Evolutionary conservation across 2,329 filamentous ascomycete genomes (phyloP).

Genomic region (Nigrospora oryzae): DNA sequence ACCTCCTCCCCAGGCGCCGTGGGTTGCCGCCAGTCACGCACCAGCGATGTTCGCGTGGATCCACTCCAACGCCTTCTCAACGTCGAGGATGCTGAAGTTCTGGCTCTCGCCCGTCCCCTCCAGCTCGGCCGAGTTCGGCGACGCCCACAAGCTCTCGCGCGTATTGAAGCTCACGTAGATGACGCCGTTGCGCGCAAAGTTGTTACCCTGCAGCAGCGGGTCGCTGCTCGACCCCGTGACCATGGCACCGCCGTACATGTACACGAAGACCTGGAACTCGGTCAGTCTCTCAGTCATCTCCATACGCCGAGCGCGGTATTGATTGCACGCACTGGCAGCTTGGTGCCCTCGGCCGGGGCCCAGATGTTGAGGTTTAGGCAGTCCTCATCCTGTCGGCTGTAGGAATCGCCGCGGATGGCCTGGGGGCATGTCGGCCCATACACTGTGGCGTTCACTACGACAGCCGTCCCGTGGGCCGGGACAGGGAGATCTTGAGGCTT

Average conservation of each 20-base stretch:
- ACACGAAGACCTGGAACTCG: constrained; percentile 25
- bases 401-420: constrained; percentile 10
- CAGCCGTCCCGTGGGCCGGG: constrained; percentile 6
- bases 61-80: constrained; percentile 28
- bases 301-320: not conserved
- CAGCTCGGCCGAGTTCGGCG: constrained; percentile 30
- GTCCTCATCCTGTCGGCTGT: constrained; percentile 23
- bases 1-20: not conserved
- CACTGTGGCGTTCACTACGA: constrained; percentile 11
- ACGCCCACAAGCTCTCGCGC: constrained; percentile 33
- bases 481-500: constrained; percentile 15
- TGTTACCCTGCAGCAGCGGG: constrained; percentile 24
- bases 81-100: constrained; percentile 26
- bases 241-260: constrained; percentile 35
- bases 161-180: constrained; percentile 30
- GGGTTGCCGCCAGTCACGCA: not conserved
- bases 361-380: constrained; percentile 34
- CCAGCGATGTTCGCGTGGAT: constrained; percentile 26
- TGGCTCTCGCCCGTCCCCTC: constrained; percentile 8
- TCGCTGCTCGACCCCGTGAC: constrained; percentile 31
- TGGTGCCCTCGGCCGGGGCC: constrained; percentile 15
- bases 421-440: constrained; percentile 19
- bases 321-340: constrained; percentile 15
- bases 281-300: not conserved
- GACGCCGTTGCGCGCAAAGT: constrained; percentile 26